Percentiles rank a stretch among this genome's conserved stretches.
Conservation (phyloP, 225 moss, liverwort and hornwort genomes). For the Straminergon stramineum region DNA sequence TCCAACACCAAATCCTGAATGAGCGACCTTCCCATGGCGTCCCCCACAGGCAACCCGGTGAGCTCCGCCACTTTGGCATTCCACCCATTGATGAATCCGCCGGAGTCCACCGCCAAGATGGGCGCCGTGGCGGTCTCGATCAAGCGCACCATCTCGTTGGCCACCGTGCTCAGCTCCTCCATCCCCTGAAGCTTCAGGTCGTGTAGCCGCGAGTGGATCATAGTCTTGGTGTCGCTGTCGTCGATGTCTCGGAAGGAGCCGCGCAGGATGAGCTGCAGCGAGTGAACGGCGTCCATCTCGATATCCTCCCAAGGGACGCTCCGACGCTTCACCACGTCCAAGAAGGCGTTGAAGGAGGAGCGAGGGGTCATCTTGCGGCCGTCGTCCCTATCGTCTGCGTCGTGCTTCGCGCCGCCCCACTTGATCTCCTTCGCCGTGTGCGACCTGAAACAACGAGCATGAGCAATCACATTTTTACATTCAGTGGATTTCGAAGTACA, state of each 20-base stretch:
- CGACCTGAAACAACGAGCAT: conserved; percentile 1
- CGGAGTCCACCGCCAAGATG: conserved; percentile 46
- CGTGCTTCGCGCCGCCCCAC: conserved; percentile 50
- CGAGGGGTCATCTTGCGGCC: conserved; percentile 37
- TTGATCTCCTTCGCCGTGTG: conserved; percentile 44
- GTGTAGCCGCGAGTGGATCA: conserved; percentile 35
- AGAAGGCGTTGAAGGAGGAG: conserved; percentile 39
- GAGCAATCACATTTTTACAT: neutral
- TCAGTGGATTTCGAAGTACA: neutral
- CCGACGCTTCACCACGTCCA: conserved; percentile 43
- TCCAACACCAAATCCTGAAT: conserved; percentile 32
- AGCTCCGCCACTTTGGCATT: conserved; percentile 47
- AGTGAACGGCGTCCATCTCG: conserved; percentile 48
- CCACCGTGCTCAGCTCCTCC: conserved; percentile 54
- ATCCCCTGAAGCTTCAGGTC: conserved; percentile 44
- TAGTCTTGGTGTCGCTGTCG: conserved; percentile 36
- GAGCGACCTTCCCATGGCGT: conserved; percentile 41
- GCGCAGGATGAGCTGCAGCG: conserved; percentile 40
- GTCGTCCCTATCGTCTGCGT: conserved; percentile 27
- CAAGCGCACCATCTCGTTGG: conserved; percentile 50
- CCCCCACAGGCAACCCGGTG: conserved; percentile 38
- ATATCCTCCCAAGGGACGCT: conserved; percentile 47
- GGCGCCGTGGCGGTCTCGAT: conserved; percentile 53
- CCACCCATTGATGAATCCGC: conserved; percentile 43
- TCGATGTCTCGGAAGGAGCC: conserved; percentile 51